These are phyloP conservation scores for Fraxinus sp. DNA, from an alignment of 305 asterid genomes.

Conservation along the genomic window DNA sequence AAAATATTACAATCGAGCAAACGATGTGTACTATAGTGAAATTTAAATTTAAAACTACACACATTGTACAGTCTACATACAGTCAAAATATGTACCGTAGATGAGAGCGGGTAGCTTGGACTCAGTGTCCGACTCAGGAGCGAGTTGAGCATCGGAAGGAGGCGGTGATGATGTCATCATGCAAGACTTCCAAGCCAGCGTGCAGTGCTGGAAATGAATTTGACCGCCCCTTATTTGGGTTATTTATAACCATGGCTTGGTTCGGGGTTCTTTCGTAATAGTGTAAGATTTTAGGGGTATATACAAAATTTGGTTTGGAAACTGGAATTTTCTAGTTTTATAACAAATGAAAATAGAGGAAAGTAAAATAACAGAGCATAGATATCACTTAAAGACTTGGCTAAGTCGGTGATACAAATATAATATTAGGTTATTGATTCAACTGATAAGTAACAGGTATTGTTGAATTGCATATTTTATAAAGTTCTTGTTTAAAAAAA, in stretches of 20 bases:
- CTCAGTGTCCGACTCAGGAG: slow-evolving; percentile 37
- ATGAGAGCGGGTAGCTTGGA: slow-evolving; percentile 69
- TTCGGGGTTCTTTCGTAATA: slow-evolving; percentile 4
- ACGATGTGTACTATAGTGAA: slow-evolving; percentile 7
- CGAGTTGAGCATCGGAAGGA: slow-evolving; percentile 36
- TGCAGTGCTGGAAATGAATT: slow-evolving; percentile 16
- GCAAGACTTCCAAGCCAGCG: background rate
- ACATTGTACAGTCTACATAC: slow-evolving; percentile 9
- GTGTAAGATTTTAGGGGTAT: background rate
- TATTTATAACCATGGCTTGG: background rate
- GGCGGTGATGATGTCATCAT: slow-evolving; percentile 43
- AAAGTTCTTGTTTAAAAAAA: no score
- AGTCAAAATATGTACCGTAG: slow-evolving; percentile 36
- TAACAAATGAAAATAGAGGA: background rate
- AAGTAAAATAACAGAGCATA: background rate
- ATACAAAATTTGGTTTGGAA: background rate
- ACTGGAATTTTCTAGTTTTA: background rate
- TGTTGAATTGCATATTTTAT: no score
- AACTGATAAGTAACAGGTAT: background rate
- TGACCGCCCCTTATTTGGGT: slow-evolving; percentile 26
- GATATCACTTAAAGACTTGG: no score
- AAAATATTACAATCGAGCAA: background rate
- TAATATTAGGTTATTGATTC: background rate
- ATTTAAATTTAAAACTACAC: background rate
- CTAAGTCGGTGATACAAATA: background rate